phyloP scores from a whole-genome alignment of 2,329 filamentous ascomycete genomes.

The Cladorrhinum sp. region DNA sequence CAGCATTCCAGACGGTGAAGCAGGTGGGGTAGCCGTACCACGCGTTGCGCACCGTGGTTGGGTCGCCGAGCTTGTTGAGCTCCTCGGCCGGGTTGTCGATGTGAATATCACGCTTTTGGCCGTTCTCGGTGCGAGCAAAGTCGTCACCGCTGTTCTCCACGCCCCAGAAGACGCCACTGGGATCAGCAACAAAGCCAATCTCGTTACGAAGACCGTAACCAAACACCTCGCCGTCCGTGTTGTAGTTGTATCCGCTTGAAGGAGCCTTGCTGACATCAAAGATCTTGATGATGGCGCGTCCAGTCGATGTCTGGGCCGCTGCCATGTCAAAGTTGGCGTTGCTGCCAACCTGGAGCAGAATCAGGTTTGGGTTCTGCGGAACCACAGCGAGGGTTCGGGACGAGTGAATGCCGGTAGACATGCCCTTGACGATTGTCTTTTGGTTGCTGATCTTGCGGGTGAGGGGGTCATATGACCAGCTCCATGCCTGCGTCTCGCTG shows the following conservation, averaged over 20 bases:
- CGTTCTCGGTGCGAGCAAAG: constrained; percentile 45
- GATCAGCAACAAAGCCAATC: constrained; percentile 56
- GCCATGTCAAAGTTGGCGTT: constrained; percentile 40
- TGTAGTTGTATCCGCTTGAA: constrained; percentile 37
- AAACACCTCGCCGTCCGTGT: constrained; percentile 38
- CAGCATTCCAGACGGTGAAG: constrained; percentile 32
- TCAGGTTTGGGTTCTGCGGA: constrained; percentile 35
- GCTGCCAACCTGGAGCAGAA: constrained; percentile 40
- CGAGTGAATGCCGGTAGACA: constrained; percentile 40
- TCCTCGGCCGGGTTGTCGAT: constrained; percentile 63
- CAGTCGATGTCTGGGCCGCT: constrained; percentile 33
- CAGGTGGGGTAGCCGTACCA: constrained; percentile 55
- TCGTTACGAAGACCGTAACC: constrained; percentile 56
- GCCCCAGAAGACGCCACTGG: constrained; percentile 48
- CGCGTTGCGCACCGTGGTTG: constrained; percentile 27
- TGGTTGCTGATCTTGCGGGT: constrained; percentile 45
- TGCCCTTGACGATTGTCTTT: constrained; percentile 38
- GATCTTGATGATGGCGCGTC: constrained; percentile 42
- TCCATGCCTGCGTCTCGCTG: constrained; percentile 44
- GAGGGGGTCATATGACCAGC: constrained; percentile 55
- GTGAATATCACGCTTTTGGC: constrained; percentile 48
- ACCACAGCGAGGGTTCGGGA: constrained; percentile 39
- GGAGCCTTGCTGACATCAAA: constrained; percentile 40
- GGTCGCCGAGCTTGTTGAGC: constrained; percentile 52
- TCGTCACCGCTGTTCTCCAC: constrained; percentile 52